Evolutionary conservation across 345 rosid genomes (phyloP).

Genomic region (Psidium guajava): DNA sequence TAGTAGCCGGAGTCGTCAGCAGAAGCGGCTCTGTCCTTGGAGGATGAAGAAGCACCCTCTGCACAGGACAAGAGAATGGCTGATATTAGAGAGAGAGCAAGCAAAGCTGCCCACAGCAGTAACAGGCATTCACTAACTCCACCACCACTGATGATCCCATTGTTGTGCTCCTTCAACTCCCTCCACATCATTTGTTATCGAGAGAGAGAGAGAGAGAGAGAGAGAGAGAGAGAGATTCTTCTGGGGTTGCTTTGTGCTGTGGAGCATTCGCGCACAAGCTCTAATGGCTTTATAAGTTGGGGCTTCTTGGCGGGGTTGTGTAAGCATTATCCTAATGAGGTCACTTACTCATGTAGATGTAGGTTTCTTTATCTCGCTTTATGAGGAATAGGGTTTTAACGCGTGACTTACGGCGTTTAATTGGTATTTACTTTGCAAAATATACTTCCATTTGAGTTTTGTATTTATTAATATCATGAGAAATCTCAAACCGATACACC

Average conservation of each 20-base stretch:
- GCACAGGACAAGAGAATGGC: slow-evolving; percentile 45
- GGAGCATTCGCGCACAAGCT: neutral
- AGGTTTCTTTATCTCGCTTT: neutral
- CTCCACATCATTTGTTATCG: neutral
- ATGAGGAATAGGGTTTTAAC: neutral
- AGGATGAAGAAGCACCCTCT: slow-evolving; percentile 26
- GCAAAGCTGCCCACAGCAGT: slow-evolving; percentile 25
- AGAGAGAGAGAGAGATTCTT: neutral
- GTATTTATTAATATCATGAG: neutral
- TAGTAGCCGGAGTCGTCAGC: slow-evolving; percentile 7
- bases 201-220: neutral
- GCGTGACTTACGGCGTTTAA: neutral
- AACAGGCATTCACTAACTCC: neutral
- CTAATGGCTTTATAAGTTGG: neutral
- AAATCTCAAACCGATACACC: too few relatives aligned
- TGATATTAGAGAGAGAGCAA: slow-evolving; percentile 31
- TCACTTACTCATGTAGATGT: neutral
- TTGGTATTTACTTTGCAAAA: neutral
- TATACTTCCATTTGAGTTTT: neutral
- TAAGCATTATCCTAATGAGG: neutral
- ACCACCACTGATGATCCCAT: neutral
- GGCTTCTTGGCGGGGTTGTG: neutral
- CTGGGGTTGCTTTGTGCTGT: neutral
- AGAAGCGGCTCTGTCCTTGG: slow-evolving; percentile 9
- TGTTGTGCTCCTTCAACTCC: neutral